phyloP scores from a whole-genome alignment of 345 rosid species.

The Eucalyptus viminalis region DNA sequence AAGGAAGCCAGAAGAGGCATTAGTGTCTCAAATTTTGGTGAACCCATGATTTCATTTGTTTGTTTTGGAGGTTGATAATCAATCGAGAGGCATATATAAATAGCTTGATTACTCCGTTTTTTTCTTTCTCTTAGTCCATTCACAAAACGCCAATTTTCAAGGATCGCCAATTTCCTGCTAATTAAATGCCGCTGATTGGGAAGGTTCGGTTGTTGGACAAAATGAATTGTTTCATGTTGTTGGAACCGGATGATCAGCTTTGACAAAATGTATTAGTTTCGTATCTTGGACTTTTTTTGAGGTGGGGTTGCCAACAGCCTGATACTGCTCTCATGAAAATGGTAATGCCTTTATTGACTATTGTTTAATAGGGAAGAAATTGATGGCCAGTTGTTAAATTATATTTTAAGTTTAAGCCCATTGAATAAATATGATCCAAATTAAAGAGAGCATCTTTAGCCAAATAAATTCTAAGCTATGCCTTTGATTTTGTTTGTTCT shows the following conservation, averaged over 20 bases:
- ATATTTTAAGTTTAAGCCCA: no score
- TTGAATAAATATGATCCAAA: no score
- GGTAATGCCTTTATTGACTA: background rate
- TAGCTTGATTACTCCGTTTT: no score
- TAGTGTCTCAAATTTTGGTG: background rate
- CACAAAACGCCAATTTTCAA: background rate
- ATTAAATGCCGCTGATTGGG: background rate
- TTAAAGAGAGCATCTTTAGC: fast-evolving
- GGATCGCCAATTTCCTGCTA: background rate
- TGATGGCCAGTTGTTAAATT: background rate
- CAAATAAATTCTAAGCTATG: no score
- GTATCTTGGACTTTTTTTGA: background rate
- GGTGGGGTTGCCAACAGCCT: background rate
- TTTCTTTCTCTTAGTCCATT: background rate
- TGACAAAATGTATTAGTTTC: background rate
- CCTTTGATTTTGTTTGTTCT: no score
- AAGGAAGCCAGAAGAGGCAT: background rate
- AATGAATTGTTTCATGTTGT: fast-evolving
- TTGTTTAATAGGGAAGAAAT: background rate
- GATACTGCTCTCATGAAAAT: no score
- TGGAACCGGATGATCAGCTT: fast-evolving
- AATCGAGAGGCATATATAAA: background rate
- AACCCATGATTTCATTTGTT: background rate
- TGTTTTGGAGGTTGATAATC: background rate
- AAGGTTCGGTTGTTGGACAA: background rate